Percentiles rank a stretch among this genome's conserved stretches.
Evolutionary conservation across 805 yeast genomes (phyloP).

Genomic region (Debaryomyces prosopidis): DNA sequence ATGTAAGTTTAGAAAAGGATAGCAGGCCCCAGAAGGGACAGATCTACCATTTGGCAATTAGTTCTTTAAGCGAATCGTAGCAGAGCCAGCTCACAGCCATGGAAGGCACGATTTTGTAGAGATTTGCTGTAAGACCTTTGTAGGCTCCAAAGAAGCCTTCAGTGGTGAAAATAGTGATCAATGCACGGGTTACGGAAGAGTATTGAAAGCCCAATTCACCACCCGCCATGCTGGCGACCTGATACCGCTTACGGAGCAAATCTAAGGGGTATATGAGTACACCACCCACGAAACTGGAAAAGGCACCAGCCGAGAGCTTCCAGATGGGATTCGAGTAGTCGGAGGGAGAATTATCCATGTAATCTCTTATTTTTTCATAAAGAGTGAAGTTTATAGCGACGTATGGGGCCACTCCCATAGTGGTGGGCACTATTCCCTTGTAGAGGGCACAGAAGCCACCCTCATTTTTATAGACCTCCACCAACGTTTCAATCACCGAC

Average conservation of each 20-base stretch:
- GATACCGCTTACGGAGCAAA: constrained; percentile 83
- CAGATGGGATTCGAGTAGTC: constrained; percentile 49
- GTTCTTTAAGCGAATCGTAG: constrained; percentile 66
- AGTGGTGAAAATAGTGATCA: constrained; percentile 60
- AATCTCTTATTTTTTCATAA: constrained; percentile 77
- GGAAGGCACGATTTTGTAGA: constrained; percentile 88
- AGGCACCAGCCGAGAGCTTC: constrained; percentile 77
- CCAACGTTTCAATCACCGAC: constrained; percentile 61
- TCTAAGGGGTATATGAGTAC: constrained; percentile 91
- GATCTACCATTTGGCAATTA: constrained; percentile 29
- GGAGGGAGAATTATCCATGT: constrained; percentile 33
- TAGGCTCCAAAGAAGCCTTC: constrained; percentile 79
- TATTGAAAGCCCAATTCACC: constrained; percentile 82
- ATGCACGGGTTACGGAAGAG: constrained; percentile 72
- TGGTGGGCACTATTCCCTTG: constrained; percentile 87
- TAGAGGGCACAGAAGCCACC: constrained; percentile 82
- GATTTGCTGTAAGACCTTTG: constrained; percentile 75
- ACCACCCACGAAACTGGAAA: constrained; percentile 88
- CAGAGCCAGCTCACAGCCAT: constrained; percentile 96
- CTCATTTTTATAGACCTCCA: constrained; percentile 64
- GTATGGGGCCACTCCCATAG: constrained; percentile 93
- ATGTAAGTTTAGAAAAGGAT: not conserved
- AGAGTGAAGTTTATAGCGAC: constrained; percentile 91
- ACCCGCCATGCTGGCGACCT: constrained; percentile 80
- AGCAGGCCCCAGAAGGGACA: not conserved